Evolutionary conservation across 768 basidiomycete species (phyloP).

Genomic region (Clavulina sp.): DNA sequence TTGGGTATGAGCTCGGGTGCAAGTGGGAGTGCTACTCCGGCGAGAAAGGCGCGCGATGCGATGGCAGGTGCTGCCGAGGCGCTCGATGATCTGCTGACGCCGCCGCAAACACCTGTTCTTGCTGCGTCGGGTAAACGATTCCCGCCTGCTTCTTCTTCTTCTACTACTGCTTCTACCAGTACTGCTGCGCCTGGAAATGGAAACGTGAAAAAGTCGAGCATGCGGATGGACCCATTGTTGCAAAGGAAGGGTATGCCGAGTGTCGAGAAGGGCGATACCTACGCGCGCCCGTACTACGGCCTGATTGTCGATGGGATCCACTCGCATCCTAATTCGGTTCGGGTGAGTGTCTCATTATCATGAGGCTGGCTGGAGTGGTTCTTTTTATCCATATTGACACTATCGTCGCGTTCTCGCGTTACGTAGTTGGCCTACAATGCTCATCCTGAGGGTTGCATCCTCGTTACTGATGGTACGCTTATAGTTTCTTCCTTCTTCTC

Average conservation of each 20-base stretch:
- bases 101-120: conserved; percentile 34
- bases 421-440: conserved; percentile 63
- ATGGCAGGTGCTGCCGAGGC: conserved; percentile 32
- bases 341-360: conserved; percentile 30
- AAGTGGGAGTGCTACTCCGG: too few species aligned
- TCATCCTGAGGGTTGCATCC: conserved; percentile 68
- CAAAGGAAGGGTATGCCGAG: conserved; percentile 3
- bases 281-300: conserved; percentile 67
- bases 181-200: neutral
- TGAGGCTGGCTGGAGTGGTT: neutral
- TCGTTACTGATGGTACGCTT: conserved; percentile 83
- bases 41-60: too few species aligned
- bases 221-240: too few species aligned
- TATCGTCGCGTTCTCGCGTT: neutral
- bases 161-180: too few species aligned
- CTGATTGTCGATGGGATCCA: conserved; percentile 86
- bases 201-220: neutral
- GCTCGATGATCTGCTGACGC: conserved; percentile 38
- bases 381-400: neutral
- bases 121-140: neutral
- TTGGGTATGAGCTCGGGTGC: too few species aligned
- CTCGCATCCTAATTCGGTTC: conserved; percentile 76
- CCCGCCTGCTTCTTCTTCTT: too few species aligned
- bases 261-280: conserved; percentile 13
- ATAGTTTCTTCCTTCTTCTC: too few species aligned